phyloP scores from a whole-genome alignment of 2,329 filamentous ascomycete species.

The Kalaharituber pfeilii region DNA sequence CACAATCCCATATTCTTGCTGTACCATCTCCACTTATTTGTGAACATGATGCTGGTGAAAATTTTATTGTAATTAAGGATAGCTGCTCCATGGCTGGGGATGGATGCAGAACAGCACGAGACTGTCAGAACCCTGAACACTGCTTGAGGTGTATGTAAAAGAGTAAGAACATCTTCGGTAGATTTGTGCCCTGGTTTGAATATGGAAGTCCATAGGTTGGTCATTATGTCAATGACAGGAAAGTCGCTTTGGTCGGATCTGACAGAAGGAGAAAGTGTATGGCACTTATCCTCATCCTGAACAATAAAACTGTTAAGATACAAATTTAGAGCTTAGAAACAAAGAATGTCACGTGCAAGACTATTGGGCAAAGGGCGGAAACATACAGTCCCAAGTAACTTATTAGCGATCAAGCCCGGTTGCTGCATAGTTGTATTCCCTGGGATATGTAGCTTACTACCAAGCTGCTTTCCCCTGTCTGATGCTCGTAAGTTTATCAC shows the following conservation, averaged over 20 bases:
- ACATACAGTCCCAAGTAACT: slow-evolving; percentile 20
- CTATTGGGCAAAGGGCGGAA: no score
- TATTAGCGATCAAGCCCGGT: slow-evolving; percentile 20
- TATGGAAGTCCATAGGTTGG: slow-evolving; percentile 23
- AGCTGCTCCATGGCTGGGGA: slow-evolving; percentile 78
- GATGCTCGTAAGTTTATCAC: slow-evolving; percentile 21
- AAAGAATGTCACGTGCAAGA: no score
- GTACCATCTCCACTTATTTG: slow-evolving; percentile 77
- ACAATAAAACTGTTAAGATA: background rate
- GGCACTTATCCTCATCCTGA: slow-evolving; percentile 22
- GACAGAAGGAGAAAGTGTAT: slow-evolving; percentile 22
- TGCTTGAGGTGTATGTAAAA: slow-evolving; percentile 62
- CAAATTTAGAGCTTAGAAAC: no score
- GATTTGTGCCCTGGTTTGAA: slow-evolving; percentile 32
- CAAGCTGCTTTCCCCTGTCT: slow-evolving; percentile 21
- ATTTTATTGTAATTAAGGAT: slow-evolving; percentile 75
- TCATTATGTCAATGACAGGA: slow-evolving; percentile 22
- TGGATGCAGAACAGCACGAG: slow-evolving; percentile 71
- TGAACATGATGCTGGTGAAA: slow-evolving; percentile 61
- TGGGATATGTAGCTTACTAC: slow-evolving; percentile 21
- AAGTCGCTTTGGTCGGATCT: slow-evolving; percentile 17
- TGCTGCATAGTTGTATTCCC: slow-evolving; percentile 21
- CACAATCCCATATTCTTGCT: slow-evolving; percentile 83
- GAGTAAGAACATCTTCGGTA: slow-evolving; percentile 44
- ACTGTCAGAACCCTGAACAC: slow-evolving; percentile 88